These are phyloP conservation scores for Stylonectria norvegica DNA, from an alignment of 2,329 filamentous ascomycete genomes.

Conservation along the genomic window DNA sequence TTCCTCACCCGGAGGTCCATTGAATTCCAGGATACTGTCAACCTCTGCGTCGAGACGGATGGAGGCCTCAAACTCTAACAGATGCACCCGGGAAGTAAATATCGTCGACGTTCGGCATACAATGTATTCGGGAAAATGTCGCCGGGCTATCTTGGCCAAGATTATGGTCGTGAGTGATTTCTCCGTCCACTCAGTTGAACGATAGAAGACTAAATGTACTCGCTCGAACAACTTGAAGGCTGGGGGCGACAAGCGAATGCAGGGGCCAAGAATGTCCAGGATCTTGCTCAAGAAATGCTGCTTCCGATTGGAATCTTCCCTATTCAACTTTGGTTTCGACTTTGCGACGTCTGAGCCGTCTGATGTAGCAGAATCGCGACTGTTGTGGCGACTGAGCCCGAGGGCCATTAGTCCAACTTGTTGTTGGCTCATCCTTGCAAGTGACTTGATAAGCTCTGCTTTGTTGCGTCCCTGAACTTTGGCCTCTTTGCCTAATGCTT, in stretches of 20 bases:
- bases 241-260: constrained; percentile 71
- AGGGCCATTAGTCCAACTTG: constrained; percentile 73
- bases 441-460: constrained; percentile 68
- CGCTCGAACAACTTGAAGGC: constrained; percentile 83
- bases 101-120: constrained; percentile 88
- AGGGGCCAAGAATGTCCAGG: constrained; percentile 71
- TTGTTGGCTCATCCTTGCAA: constrained; percentile 68
- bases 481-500: constrained; percentile 75
- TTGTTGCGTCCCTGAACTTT: constrained; percentile 90
- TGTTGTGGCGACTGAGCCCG: constrained; percentile 63
- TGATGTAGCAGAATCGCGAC: constrained; percentile 51
- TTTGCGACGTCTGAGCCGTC: constrained; percentile 38
- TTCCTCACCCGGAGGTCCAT: constrained; percentile 63
- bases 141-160: constrained; percentile 79
- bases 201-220: constrained; percentile 92
- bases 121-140: constrained; percentile 86
- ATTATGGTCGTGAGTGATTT: constrained; percentile 95
- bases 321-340: constrained; percentile 13
- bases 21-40: constrained; percentile 78
- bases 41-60: constrained; percentile 77
- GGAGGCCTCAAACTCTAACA: constrained; percentile 87
- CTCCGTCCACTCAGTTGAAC: constrained; percentile 95
- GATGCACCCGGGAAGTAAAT: constrained; percentile 68
- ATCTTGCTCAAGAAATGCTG: constrained; percentile 76
- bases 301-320: constrained; percentile 59